phyloP scores from a whole-genome alignment of 2,329 filamentous ascomycete genomes.

The Paramyrothecium sp. region DNA sequence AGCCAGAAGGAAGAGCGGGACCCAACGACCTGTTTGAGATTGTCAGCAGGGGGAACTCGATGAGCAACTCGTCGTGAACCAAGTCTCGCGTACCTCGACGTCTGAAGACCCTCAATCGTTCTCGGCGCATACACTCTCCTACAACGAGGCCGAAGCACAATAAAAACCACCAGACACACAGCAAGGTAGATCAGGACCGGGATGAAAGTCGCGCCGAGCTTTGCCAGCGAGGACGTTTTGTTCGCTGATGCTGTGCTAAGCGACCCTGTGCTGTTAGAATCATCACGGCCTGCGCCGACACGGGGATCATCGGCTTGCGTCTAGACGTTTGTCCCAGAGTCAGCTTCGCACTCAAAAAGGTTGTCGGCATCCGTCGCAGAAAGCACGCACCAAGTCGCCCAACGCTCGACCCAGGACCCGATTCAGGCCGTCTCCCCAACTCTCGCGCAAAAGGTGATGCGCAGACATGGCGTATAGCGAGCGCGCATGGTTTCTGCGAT shows the following conservation, averaged over 20 bases:
- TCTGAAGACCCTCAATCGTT: slow-evolving; percentile 45
- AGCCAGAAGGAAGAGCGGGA: slow-evolving; percentile 56
- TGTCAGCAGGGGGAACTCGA: not conserved
- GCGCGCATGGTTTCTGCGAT: not conserved
- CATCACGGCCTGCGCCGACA: slow-evolving; percentile 31
- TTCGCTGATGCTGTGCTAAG: slow-evolving; percentile 27
- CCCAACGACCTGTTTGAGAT: slow-evolving; percentile 48
- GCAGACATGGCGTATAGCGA: not conserved
- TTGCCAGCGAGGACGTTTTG: slow-evolving; percentile 32
- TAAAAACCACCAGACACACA: slow-evolving; percentile 50
- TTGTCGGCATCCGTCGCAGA: not conserved
- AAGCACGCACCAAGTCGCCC: not conserved
- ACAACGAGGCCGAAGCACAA: slow-evolving; percentile 43
- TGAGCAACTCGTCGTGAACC: not conserved
- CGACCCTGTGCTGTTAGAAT: slow-evolving; percentile 29
- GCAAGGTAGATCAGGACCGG: slow-evolving; percentile 51
- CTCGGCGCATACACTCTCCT: slow-evolving; percentile 56
- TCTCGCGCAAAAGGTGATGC: not conserved
- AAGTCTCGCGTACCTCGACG: slow-evolving; percentile 32
- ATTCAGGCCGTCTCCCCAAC: not conserved
- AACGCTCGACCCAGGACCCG: not conserved
- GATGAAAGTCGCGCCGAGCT: slow-evolving; percentile 49
- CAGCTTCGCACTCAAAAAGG: not conserved
- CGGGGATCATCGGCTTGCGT: slow-evolving; percentile 26
- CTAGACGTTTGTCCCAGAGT: slow-evolving; percentile 6